phyloP scores from a whole-genome alignment of 164 flowering plant genomes.

The Vitis riparia region DNA sequence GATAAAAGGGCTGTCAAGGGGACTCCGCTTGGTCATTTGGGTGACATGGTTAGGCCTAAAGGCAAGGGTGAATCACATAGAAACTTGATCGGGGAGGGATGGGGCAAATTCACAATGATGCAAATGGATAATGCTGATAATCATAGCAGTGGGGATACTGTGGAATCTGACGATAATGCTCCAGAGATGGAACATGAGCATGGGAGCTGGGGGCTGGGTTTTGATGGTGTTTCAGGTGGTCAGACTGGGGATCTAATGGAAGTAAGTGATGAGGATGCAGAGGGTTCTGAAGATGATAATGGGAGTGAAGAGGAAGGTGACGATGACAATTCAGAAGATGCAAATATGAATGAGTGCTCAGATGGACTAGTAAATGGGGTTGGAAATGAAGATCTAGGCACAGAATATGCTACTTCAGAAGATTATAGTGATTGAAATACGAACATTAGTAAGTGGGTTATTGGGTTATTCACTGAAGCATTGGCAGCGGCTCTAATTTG shows the following conservation, averaged over 20 bases:
- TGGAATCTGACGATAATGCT: constrained; percentile 54
- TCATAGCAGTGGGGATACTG: constrained; percentile 43
- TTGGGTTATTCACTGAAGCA: no score
- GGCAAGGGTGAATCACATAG: constrained; percentile 7
- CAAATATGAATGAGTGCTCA: constrained; percentile 30
- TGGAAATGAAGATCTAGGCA: constrained; percentile 35
- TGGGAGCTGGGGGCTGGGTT: constrained; percentile 34
- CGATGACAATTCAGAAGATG: constrained; percentile 29
- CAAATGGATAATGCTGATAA: constrained; percentile 29
- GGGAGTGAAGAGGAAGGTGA: constrained; percentile 19
- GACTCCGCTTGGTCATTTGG: background rate
- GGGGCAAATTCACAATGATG: constrained; percentile 33
- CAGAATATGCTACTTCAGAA: constrained; percentile 44
- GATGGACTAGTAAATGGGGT: constrained; percentile 26
- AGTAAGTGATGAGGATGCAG: constrained; percentile 56
- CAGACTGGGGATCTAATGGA: constrained; percentile 32
- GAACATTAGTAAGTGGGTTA: no score
- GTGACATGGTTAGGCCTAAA: constrained; percentile 8
- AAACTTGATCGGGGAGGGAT: constrained; percentile 30
- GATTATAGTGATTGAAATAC: constrained; percentile 51
- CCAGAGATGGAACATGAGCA: constrained; percentile 47
- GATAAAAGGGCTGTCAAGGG: constrained; percentile 26
- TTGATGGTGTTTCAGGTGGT: constrained; percentile 19
- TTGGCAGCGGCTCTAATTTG: no score
- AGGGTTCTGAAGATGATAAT: constrained; percentile 31